phyloP scores from a whole-genome alignment of 1,139 yeast species.

The Kluyveromyces sp. region DNA sequence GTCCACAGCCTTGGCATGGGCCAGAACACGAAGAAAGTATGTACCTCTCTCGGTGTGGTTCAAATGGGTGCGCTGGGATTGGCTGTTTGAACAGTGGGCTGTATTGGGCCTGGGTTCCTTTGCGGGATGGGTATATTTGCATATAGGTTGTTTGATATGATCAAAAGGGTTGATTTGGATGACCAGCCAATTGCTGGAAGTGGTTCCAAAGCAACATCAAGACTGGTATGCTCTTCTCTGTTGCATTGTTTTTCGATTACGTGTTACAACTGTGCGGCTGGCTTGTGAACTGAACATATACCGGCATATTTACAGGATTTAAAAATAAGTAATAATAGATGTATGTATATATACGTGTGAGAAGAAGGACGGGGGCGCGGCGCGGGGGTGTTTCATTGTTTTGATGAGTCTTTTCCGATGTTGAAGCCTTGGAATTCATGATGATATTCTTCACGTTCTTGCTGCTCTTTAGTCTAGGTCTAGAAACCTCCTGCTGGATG shows the following conservation, averaged over 20 bases:
- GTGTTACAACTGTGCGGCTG: constrained; percentile 34
- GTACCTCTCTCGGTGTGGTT: constrained; percentile 52
- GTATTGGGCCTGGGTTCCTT: constrained; percentile 65
- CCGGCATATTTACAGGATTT: neutral
- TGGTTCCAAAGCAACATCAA: constrained; percentile 69
- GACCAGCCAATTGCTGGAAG: constrained; percentile 71
- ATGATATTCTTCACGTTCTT: constrained; percentile 8
- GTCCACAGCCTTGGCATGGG: constrained; percentile 93
- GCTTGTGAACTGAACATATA: constrained; percentile 10
- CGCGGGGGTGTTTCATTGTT: neutral
- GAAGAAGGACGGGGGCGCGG: too few relatives aligned
- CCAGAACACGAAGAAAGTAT: constrained; percentile 58
- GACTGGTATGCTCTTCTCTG: constrained; percentile 73
- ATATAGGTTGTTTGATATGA: constrained; percentile 58
- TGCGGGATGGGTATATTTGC: constrained; percentile 62
- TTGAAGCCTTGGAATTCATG: constrained; percentile 2
- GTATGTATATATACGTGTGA: neutral
- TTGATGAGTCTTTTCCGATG: neutral
- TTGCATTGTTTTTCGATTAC: constrained; percentile 74
- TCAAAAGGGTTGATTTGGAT: constrained; percentile 65
- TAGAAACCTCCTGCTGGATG: constrained; percentile 4
- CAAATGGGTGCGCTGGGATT: constrained; percentile 57
- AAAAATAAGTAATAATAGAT: neutral
- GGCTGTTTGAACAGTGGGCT: constrained; percentile 72
- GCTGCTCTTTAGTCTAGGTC: constrained; percentile 5